phyloP scores from a whole-genome alignment of 1,139 yeast genomes.

The Geotrichum klebahnii region DNA sequence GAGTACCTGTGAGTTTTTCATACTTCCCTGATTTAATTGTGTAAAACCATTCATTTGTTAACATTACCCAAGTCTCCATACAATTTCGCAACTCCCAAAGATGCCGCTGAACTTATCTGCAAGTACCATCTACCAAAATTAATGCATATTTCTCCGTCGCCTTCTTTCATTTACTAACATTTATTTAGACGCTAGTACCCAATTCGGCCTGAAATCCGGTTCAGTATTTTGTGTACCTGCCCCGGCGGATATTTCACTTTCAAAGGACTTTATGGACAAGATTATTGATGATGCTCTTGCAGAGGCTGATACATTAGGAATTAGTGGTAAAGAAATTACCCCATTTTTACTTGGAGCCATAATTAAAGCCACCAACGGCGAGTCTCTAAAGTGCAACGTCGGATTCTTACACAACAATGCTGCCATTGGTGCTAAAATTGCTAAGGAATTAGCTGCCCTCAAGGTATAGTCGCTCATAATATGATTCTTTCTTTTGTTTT shows the following conservation, averaged over 20 bases:
- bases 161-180: slow-evolving; percentile 17
- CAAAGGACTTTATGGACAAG: slow-evolving; percentile 48
- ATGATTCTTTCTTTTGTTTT: not conserved
- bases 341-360: slow-evolving; percentile 70
- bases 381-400: slow-evolving; percentile 65
- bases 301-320: slow-evolving; percentile 53
- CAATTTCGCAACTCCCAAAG: slow-evolving; percentile 48
- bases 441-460: slow-evolving; percentile 48
- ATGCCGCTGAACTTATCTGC: slow-evolving; percentile 62
- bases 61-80: slow-evolving; percentile 52
- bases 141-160: too few relatives aligned
- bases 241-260: slow-evolving; percentile 59
- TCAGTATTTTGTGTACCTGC: slow-evolving; percentile 80
- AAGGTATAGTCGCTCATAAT: slow-evolving; percentile 34
- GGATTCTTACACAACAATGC: slow-evolving; percentile 79
- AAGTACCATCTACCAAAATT: slow-evolving; percentile 27
- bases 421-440: slow-evolving; percentile 60
- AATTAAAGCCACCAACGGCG: slow-evolving; percentile 63
- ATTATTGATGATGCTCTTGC: slow-evolving; percentile 57
- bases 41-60: not conserved
- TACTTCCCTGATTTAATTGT: not conserved
- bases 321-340: slow-evolving; percentile 70
- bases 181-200: slow-evolving; percentile 43
- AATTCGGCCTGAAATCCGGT: slow-evolving; percentile 59
- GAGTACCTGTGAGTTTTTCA: slow-evolving; percentile 40